A percentile compares a stretch with the other conserved stretches of the same genome.
Conservation (phyloP, 1,139 yeast genomes). For the Petasospora rhodanensis region DNA sequence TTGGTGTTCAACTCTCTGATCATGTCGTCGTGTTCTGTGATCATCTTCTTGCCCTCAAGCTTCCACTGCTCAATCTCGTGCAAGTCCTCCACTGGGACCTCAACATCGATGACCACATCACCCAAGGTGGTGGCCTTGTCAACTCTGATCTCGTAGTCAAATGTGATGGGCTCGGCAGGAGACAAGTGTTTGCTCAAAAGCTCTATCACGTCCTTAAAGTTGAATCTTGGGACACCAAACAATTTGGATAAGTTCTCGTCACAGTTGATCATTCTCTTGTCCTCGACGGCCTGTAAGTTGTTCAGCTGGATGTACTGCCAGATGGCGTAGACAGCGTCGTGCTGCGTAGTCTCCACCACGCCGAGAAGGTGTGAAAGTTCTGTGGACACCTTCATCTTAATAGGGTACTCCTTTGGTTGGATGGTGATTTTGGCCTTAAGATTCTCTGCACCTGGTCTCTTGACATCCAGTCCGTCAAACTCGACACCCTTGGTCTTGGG, state of each 20-base stretch:
- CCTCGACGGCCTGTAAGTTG: constrained; percentile 55
- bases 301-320: constrained; percentile 88
- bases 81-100: constrained; percentile 48
- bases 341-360: constrained; percentile 72
- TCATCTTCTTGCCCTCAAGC: constrained; percentile 34
- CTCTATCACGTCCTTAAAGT: constrained; percentile 73
- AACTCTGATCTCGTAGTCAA: constrained; percentile 73
- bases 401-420: constrained; percentile 70
- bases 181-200: constrained; percentile 56
- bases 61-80: constrained; percentile 41
- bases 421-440: constrained; percentile 69
- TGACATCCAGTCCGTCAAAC: constrained; percentile 87
- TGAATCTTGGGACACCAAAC: constrained; percentile 42
- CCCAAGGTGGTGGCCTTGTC: constrained; percentile 77
- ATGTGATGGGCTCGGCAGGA: constrained; percentile 74
- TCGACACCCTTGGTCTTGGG: constrained; percentile 41
- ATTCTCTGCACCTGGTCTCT: constrained; percentile 68
- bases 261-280: constrained; percentile 55
- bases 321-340: constrained; percentile 76
- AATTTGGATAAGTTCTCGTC: constrained; percentile 63
- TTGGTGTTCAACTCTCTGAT: constrained; percentile 56
- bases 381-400: constrained; percentile 58
- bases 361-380: constrained; percentile 72
- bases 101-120: constrained; percentile 72
- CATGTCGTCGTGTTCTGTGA: constrained; percentile 42